Conservation (phyloP, 208 protist genomes). For the Leishmania guyanensis region DNA sequence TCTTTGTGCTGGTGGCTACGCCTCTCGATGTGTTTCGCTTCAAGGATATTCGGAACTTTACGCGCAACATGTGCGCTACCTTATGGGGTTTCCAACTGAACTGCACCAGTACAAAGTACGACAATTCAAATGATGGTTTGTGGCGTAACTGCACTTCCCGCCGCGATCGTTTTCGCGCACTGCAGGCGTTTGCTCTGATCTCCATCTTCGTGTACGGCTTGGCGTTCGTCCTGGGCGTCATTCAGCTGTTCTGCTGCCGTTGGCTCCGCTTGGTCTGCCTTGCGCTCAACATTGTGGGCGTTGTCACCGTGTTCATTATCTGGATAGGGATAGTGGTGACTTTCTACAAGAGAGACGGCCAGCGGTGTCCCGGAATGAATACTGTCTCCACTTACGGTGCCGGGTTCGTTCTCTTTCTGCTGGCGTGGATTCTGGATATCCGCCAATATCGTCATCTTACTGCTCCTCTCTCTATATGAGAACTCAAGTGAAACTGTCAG, state of each 20-base stretch:
- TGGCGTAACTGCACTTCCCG: too few relatives aligned
- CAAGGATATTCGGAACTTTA: too few relatives aligned
- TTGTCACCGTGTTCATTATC: conserved; percentile 19
- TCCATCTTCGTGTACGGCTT: conserved; percentile 19
- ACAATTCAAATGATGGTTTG: too few relatives aligned
- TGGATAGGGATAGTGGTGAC: conserved; percentile 15
- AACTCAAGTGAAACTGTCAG: too few relatives aligned
- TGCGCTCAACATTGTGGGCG: conserved; percentile 36
- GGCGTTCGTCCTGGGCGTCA: conserved; percentile 20
- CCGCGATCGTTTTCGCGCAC: conserved; percentile 34
- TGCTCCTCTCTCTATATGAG: conserved; percentile 3
- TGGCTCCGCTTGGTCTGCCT: conserved; percentile 38
- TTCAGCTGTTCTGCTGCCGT: conserved; percentile 37
- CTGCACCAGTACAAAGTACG: too few relatives aligned
- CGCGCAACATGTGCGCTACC: too few relatives aligned
- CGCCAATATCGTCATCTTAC: conserved; percentile 39
- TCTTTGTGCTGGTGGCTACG: conserved; percentile 53
- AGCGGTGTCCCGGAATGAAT: conserved; percentile 2
- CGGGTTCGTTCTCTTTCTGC: conserved; percentile 38
- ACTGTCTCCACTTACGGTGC: conserved; percentile 22
- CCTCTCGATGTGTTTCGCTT: conserved; percentile 53
- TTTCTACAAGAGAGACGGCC: not conserved
- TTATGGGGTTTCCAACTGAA: conserved; percentile 42
- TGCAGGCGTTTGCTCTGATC: conserved; percentile 45
- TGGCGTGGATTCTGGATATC: conserved; percentile 41